These are phyloP conservation scores for Paraconiothyrium sp. DNA, from an alignment of 2,329 filamentous ascomycete genomes.

Conservation along the genomic window DNA sequence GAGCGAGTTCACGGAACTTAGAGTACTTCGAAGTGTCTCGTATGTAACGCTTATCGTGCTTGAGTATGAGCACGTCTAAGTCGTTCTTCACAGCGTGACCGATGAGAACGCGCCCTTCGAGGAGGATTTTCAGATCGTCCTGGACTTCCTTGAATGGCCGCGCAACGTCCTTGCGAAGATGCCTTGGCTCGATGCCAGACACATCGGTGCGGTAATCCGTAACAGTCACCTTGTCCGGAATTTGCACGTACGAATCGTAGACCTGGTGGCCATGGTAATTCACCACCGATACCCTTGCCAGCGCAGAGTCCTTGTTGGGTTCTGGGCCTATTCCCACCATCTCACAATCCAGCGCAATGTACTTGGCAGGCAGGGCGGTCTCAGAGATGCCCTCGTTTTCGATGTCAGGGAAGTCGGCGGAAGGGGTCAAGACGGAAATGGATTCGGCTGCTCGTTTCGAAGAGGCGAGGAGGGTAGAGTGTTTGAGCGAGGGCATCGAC, in stretches of 20 bases:
- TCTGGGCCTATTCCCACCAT: slow-evolving; percentile 87
- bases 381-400: slow-evolving; percentile 57
- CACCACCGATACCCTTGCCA: slow-evolving; percentile 88
- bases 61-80: slow-evolving; percentile 76
- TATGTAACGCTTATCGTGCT: slow-evolving; percentile 79
- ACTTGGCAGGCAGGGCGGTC: slow-evolving; percentile 81
- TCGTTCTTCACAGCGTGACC: slow-evolving; percentile 87
- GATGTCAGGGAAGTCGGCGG: slow-evolving; percentile 52
- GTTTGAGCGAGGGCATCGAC: slow-evolving; percentile 45
- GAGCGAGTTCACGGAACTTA: slow-evolving; percentile 75
- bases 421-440: slow-evolving; percentile 59
- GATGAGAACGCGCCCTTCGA: slow-evolving; percentile 77
- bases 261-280: slow-evolving; percentile 93
- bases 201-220: slow-evolving; percentile 91
- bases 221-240: slow-evolving; percentile 70
- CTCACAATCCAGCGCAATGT: slow-evolving; percentile 93
- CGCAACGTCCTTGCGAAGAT: slow-evolving; percentile 67
- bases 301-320: slow-evolving; percentile 73
- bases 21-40: slow-evolving; percentile 84
- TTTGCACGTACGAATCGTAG: slow-evolving; percentile 91
- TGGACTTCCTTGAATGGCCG: slow-evolving; percentile 79
- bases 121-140: slow-evolving; percentile 71
- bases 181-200: slow-evolving; percentile 79
- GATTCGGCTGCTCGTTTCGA: slow-evolving; percentile 66
- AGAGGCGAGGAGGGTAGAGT: slow-evolving; percentile 58